phyloP scores from a whole-genome alignment of 768 basidiomycete species.

The Favolaschia claudopus region DNA sequence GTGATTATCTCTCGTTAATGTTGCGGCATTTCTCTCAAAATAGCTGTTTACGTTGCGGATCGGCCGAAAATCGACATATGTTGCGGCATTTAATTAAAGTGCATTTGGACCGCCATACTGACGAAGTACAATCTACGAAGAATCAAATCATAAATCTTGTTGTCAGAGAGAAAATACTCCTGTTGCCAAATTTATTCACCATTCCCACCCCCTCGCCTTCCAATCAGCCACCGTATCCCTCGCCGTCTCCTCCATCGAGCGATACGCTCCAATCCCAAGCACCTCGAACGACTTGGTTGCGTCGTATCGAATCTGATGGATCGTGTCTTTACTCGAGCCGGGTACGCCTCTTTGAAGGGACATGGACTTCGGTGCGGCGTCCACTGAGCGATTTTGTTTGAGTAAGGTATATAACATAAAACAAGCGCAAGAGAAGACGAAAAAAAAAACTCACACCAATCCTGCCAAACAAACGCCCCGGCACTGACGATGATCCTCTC shows the following conservation, averaged over 20 bases:
- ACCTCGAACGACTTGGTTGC: conserved; percentile 37
- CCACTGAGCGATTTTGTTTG: conserved; percentile 2
- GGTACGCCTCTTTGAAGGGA: conserved; percentile 2
- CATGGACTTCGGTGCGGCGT: conserved; percentile 1
- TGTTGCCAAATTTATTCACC: background rate
- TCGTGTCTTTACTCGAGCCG: background rate
- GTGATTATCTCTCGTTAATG: no score
- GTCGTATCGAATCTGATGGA: conserved; percentile 34
- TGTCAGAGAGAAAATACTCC: background rate
- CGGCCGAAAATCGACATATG: no score
- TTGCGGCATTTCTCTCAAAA: no score
- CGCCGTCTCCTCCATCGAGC: conserved; percentile 37
- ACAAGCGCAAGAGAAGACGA: background rate
- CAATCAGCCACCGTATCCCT: conserved; percentile 42
- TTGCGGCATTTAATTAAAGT: no score
- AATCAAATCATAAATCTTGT: no score
- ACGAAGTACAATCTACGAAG: no score
- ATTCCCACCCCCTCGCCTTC: conserved; percentile 39
- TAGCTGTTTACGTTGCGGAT: no score
- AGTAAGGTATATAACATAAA: background rate
- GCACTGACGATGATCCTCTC: conserved; percentile 59
- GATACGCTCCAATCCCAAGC: conserved; percentile 38
- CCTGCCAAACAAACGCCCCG: conserved; percentile 33
- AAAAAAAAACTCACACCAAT: conserved; percentile 16
- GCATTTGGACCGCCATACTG: no score